These are phyloP conservation scores for Evernia prunastri DNA, from an alignment of 495 filamentous ascomycete species.

Conservation along the genomic window DNA sequence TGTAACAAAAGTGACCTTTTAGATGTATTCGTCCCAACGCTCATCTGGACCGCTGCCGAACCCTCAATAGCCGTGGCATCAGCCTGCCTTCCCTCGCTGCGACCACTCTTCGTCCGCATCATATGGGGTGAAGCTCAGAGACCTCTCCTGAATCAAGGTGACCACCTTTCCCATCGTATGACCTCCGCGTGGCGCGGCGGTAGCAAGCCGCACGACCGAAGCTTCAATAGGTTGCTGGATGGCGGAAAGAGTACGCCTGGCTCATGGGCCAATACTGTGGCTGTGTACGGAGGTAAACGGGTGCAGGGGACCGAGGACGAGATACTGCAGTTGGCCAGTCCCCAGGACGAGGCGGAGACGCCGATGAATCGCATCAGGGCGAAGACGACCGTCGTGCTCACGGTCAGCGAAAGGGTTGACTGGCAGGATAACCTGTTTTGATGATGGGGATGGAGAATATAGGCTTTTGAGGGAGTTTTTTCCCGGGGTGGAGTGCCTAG, in stretches of 20 bases:
- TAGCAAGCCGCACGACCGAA: not conserved
- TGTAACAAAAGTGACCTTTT: not conserved
- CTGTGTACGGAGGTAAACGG: not conserved
- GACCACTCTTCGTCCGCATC: not conserved
- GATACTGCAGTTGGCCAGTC: not conserved
- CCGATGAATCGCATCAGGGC: constrained; percentile 14
- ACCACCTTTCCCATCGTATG: not conserved
- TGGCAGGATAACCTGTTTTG: constrained; percentile 17
- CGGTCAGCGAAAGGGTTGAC: constrained; percentile 12
- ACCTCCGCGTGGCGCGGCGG: not conserved
- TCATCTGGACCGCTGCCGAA: not conserved
- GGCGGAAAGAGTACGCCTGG: not conserved
- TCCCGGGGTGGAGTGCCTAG: too few species aligned
- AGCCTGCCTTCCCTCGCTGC: not conserved
- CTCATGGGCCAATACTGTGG: not conserved
- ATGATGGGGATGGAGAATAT: not conserved
- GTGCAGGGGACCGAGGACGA: not conserved
- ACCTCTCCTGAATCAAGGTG: not conserved
- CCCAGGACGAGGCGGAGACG: not conserved
- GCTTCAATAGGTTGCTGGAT: not conserved
- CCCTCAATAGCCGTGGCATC: not conserved
- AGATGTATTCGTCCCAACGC: not conserved
- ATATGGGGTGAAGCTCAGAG: not conserved
- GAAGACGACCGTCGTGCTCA: constrained; percentile 16
- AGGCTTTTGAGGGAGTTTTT: not conserved